Conservation (phyloP, 768 basidiomycete species). For the Coprinopsis sp. region DNA sequence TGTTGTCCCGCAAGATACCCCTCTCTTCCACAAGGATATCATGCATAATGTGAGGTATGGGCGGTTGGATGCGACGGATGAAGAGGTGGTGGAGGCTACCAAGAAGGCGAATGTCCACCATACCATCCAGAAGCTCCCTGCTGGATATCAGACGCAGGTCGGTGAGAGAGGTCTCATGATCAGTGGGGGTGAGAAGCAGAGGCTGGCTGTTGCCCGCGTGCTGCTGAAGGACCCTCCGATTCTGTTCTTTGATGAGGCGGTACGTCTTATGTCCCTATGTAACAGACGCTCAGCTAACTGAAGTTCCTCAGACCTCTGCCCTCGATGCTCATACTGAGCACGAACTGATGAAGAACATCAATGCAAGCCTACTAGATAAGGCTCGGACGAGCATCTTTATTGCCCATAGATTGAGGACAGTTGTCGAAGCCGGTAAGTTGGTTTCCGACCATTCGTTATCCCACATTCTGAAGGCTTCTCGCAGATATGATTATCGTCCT, state of each 20-base stretch:
- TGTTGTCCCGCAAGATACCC: slow-evolving; percentile 97
- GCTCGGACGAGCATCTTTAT: slow-evolving; percentile 94
- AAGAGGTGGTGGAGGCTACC: slow-evolving; percentile 82
- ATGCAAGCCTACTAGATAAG: slow-evolving; percentile 68
- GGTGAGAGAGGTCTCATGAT: slow-evolving; percentile 98
- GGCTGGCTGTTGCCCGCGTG: slow-evolving; percentile 89
- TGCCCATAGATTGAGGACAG: slow-evolving; percentile 86
- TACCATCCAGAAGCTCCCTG: slow-evolving; percentile 74
- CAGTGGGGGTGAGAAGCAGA: slow-evolving; percentile 97
- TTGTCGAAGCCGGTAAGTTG: slow-evolving; percentile 78
- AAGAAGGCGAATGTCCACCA: slow-evolving; percentile 84
- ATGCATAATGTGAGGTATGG: slow-evolving; percentile 97
- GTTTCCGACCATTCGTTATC: background rate
- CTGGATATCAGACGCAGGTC: slow-evolving; percentile 85
- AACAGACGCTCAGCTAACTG: background rate
- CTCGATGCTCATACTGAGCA: slow-evolving; percentile 93
- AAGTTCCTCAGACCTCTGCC: slow-evolving; percentile 77
- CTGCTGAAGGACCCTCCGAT: slow-evolving; percentile 94
- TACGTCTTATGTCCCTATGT: slow-evolving; percentile 38
- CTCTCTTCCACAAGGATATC: slow-evolving; percentile 92
- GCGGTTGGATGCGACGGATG: slow-evolving; percentile 78
- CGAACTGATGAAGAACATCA: slow-evolving; percentile 93
- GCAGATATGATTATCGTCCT: slow-evolving; percentile 91
- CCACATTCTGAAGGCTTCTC: background rate
- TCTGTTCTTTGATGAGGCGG: slow-evolving; percentile 97